Percentiles rank a stretch among this genome's conserved stretches.
phyloP scores from a whole-genome alignment of 2,329 filamentous ascomycete species.

The Pyricularia sp. region DNA sequence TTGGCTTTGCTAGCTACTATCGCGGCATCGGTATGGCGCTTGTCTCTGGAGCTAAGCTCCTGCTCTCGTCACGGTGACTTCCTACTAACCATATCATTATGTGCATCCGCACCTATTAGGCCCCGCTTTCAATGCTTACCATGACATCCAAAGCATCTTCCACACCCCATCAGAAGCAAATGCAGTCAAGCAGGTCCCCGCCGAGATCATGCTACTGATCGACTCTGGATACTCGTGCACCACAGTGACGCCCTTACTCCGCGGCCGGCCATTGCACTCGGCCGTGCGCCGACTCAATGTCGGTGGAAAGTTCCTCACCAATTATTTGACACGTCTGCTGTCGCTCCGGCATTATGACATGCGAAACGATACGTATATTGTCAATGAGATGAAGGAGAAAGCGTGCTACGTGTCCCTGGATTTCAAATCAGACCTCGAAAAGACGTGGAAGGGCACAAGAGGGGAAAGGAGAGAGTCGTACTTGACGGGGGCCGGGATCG shows the following conservation, averaged over 20 bases:
- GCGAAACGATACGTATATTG: conserved; percentile 82
- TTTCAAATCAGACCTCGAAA: conserved; percentile 67
- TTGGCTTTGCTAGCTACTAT: conserved; percentile 78
- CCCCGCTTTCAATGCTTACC: conserved; percentile 67
- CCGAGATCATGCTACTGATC: conserved; percentile 75
- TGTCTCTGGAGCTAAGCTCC: not conserved
- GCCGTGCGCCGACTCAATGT: conserved; percentile 78
- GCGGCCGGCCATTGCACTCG: conserved; percentile 65
- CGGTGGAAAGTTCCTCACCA: conserved; percentile 86
- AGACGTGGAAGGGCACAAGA: conserved; percentile 66
- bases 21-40: conserved; percentile 49
- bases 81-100: not conserved
- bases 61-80: not conserved
- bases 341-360: conserved; percentile 91
- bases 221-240: conserved; percentile 92
- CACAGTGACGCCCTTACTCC: conserved; percentile 74
- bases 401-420: conserved; percentile 72
- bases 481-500: conserved; percentile 44
- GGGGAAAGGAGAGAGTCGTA: conserved; percentile 41
- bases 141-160: conserved; percentile 59
- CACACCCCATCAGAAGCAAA: conserved; percentile 40
- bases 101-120: conserved; percentile 28
- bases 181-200: conserved; percentile 36
- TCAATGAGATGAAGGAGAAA: conserved; percentile 91
- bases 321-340: conserved; percentile 79